Conservation (phyloP, 345 rosid genomes). For the Abelmoschus esculentus region DNA sequence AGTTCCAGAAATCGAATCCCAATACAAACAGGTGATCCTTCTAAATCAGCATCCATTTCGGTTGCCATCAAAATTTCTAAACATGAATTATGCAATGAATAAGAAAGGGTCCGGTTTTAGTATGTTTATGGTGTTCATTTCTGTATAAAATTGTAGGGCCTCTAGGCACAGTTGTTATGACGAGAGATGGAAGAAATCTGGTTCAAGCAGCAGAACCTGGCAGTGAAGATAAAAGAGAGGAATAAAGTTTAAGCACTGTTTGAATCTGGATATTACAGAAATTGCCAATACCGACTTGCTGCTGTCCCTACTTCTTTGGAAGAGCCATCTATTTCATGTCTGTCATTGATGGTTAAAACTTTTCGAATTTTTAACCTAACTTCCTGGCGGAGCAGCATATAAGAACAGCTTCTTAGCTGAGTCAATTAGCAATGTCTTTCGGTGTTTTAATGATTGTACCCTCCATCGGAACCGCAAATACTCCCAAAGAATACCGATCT, state of each 20-base stretch:
- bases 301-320: neutral
- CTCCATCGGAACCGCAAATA: constrained; percentile 2
- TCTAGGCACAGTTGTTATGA: constrained; percentile 8
- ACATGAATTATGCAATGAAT: neutral
- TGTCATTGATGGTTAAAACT: neutral
- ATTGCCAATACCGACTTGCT: neutral
- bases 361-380: neutral
- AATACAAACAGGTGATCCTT: constrained; percentile 40
- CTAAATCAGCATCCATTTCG: neutral
- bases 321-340: neutral
- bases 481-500: constrained; percentile 9
- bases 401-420: neutral
- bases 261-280: neutral
- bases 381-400: neutral
- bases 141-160: constrained; percentile 22
- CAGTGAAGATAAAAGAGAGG: constrained; percentile 37
- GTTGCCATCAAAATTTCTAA: neutral
- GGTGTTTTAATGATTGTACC: neutral
- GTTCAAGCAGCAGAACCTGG: constrained; percentile 37
- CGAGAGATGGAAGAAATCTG: constrained; percentile 41
- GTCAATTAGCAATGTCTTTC: neutral
- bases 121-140: neutral
- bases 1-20: constrained; percentile 35
- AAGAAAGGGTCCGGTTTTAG: neutral
- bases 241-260: constrained; percentile 1